These are phyloP conservation scores for Bothriochloa decipiens DNA, from an alignment of 176 grass and related monocot species.

Conservation along the genomic window DNA sequence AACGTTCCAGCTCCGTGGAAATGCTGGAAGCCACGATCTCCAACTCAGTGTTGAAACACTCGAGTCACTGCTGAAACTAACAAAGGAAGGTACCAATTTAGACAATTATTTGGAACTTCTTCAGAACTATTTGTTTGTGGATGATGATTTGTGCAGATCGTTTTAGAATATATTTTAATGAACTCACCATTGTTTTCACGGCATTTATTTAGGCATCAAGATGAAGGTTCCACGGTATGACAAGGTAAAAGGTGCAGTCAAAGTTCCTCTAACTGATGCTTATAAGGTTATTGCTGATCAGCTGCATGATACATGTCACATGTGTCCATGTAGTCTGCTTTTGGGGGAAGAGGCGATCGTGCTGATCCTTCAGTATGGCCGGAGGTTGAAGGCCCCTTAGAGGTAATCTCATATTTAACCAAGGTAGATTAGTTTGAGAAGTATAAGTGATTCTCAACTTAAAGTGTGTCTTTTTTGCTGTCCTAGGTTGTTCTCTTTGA, in stretches of 20 bases:
- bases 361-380: slow-evolving; percentile 91
- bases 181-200: slow-evolving; percentile 40
- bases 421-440: slow-evolving; percentile 15
- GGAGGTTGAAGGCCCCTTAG: slow-evolving; percentile 85
- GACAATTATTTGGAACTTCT: slow-evolving; percentile 27
- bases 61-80: slow-evolving; percentile 74
- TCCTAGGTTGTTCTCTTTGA: slow-evolving; percentile 93
- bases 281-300: slow-evolving; percentile 44
- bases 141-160: slow-evolving; percentile 6
- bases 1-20: slow-evolving; percentile 83
- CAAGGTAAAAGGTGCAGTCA: slow-evolving; percentile 76
- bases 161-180: not conserved
- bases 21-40: slow-evolving; percentile 98
- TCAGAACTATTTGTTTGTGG: slow-evolving; percentile 17
- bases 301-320: slow-evolving; percentile 41
- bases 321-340: slow-evolving; percentile 82
- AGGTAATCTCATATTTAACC: slow-evolving; percentile 53
- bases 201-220: slow-evolving; percentile 80
- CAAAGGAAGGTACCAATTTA: slow-evolving; percentile 75
- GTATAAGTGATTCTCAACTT: slow-evolving; percentile 24
- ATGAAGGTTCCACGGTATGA: slow-evolving; percentile 97
- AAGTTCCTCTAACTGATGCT: slow-evolving; percentile 21
- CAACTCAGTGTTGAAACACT: slow-evolving; percentile 87
- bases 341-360: slow-evolving; percentile 91
- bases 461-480: slow-evolving; percentile 34